phyloP scores from a whole-genome alignment of 2,329 filamentous ascomycete species.

The Bimuria novae-zelandiae region DNA sequence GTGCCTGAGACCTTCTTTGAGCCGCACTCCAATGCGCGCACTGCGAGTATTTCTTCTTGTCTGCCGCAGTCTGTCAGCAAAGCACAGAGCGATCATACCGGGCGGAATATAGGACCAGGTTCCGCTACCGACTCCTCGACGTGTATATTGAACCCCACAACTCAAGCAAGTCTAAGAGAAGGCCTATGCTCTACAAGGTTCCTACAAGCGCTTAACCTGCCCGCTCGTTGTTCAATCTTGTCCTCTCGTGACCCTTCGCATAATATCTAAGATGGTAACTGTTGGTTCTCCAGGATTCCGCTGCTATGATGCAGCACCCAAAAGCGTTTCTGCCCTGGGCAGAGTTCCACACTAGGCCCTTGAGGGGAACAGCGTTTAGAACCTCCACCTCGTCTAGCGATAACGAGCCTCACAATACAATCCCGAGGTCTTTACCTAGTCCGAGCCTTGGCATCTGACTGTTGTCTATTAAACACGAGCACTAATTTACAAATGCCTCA shows the following conservation, averaged over 20 bases:
- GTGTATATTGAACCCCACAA: neutral
- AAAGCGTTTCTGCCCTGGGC: no score
- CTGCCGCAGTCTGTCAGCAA: neutral
- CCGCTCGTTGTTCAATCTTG: neutral
- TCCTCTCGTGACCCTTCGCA: neutral
- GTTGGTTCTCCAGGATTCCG: no score
- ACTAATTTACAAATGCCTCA: neutral
- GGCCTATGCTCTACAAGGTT: neutral
- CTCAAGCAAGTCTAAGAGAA: neutral
- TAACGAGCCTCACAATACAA: no score
- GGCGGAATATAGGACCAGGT: slow-evolving; percentile 3
- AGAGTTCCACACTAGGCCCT: no score
- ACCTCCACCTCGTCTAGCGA: no score
- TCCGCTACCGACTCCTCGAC: neutral
- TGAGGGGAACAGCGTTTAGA: no score
- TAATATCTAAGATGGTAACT: neutral
- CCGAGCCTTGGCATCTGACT: neutral
- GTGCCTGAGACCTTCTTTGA: neutral
- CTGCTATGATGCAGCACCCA: no score
- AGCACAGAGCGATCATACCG: neutral
- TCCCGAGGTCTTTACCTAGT: no score
- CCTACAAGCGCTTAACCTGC: neutral
- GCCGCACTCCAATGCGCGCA: neutral
- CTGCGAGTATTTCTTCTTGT: neutral
- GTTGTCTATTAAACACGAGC: neutral